Evolutionary conservation across 2,329 filamentous ascomycete genomes (phyloP).

Genomic region (Colletotrichum ledebouriae): DNA sequence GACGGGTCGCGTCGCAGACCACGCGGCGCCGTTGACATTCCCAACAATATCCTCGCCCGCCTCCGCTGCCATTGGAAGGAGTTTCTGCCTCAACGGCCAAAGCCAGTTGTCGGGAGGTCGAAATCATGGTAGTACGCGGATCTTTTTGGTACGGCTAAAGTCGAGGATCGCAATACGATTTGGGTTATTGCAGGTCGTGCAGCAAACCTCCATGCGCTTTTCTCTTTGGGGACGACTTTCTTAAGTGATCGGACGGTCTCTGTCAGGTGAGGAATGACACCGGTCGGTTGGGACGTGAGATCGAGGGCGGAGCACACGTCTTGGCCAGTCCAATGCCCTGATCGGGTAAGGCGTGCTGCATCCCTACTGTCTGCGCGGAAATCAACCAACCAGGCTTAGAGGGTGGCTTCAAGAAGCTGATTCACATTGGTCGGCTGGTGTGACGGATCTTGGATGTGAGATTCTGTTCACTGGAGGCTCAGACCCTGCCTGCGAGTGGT

Average conservation of each 20-base stretch:
- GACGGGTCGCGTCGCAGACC: slow-evolving; percentile 55
- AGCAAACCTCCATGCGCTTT: neutral
- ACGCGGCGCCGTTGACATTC: slow-evolving; percentile 56
- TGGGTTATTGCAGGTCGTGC: slow-evolving; percentile 29
- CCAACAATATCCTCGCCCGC: slow-evolving; percentile 53
- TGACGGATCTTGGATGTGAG: neutral
- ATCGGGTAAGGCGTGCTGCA: slow-evolving; percentile 28
- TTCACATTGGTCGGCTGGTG: neutral
- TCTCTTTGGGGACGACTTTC: neutral
- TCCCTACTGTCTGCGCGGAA: neutral
- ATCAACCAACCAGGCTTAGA: slow-evolving; percentile 3
- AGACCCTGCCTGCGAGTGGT: too few relatives aligned
- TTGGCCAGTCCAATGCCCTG: slow-evolving; percentile 42
- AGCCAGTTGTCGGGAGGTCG: neutral
- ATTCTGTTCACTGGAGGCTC: neutral
- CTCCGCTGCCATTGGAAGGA: neutral
- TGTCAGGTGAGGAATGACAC: neutral
- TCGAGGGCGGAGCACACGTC: slow-evolving; percentile 18
- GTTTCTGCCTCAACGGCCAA: neutral
- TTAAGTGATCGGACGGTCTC: slow-evolving; percentile 1
- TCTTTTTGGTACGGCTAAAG: neutral
- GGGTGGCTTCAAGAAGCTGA: neutral
- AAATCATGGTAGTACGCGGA: neutral
- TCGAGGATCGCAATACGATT: neutral
- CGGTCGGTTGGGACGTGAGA: neutral